phyloP scores from a whole-genome alignment of 2,329 filamentous ascomycete genomes.

The Xylariomycetidae sp. region DNA sequence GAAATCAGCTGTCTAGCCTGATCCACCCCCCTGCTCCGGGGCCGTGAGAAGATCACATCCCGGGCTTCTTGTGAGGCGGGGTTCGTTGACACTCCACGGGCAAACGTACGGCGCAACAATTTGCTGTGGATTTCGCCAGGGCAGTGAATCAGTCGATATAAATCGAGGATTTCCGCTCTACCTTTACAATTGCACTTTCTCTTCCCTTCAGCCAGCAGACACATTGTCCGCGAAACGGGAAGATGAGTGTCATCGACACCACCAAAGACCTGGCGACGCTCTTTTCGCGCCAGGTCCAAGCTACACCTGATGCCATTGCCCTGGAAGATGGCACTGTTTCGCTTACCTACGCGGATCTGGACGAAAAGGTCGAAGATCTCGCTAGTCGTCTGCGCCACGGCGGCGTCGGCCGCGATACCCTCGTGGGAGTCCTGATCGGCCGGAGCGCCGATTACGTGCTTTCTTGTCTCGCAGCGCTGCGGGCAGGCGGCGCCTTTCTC shows the following conservation, averaged over 20 bases:
- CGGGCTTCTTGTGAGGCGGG: too few species aligned
- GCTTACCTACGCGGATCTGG: conserved; percentile 67
- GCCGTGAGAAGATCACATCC: too few species aligned
- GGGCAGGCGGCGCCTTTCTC: conserved; percentile 73
- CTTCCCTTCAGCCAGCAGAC: too few species aligned
- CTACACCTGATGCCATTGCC: conserved; percentile 63
- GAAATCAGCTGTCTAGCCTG: too few species aligned
- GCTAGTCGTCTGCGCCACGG: conserved; percentile 57
- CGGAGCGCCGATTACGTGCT: conserved; percentile 75
- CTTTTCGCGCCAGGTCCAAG: conserved; percentile 61
- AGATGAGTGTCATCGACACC: conserved; percentile 63
- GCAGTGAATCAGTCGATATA: too few species aligned
- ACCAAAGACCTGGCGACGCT: conserved; percentile 67
- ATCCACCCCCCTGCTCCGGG: too few species aligned
- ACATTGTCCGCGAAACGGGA: conserved; percentile 14
- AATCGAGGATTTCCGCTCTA: too few species aligned
- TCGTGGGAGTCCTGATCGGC: conserved; percentile 70
- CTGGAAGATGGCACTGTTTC: conserved; percentile 62
- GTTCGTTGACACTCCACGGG: too few species aligned
- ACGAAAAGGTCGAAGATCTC: conserved; percentile 59
- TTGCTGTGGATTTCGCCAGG: too few species aligned
- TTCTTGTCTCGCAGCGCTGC: conserved; percentile 69
- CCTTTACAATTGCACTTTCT: too few species aligned
- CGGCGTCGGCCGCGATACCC: conserved; percentile 65
- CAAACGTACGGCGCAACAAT: too few species aligned